These are phyloP conservation scores for Hypomyces rosellus DNA, from an alignment of 2,329 filamentous ascomycete genomes.

Conservation along the genomic window DNA sequence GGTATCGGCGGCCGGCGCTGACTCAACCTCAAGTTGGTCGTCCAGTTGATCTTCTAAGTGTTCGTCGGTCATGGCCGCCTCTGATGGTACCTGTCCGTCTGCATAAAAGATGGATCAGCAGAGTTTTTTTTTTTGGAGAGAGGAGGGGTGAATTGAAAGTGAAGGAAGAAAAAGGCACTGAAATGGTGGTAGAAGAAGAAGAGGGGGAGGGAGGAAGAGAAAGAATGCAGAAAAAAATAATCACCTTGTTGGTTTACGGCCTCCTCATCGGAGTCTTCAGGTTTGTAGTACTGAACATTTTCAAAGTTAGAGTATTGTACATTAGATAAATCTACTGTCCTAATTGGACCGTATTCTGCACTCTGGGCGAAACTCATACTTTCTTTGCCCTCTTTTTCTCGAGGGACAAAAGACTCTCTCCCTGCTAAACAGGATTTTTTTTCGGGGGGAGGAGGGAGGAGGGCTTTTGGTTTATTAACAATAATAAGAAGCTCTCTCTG, in stretches of 20 bases:
- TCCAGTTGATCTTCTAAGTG: constrained; percentile 3
- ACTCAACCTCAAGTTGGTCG: constrained; percentile 5
- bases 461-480: constrained; percentile 18
- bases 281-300: constrained; percentile 34
- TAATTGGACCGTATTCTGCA: constrained; percentile 33
- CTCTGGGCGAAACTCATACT: constrained; percentile 37
- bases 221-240: too few relatives aligned
- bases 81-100: constrained; percentile 2
- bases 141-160: neutral
- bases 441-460: constrained; percentile 18
- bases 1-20: constrained; percentile 6
- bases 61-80: constrained; percentile 7
- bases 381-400: constrained; percentile 24
- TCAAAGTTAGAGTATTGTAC: constrained; percentile 39
- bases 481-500: neutral
- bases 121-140: neutral
- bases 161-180: too few relatives aligned
- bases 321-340: constrained; percentile 32
- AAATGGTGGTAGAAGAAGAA: neutral
- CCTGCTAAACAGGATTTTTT: constrained; percentile 12
- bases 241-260: constrained; percentile 18
- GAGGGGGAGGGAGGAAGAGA: too few relatives aligned
- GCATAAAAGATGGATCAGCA: neutral
- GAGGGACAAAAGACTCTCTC: constrained; percentile 16
- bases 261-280: constrained; percentile 36